These are phyloP conservation scores for Xylaria curta DNA, from an alignment of 495 filamentous ascomycete species.

Conservation along the genomic window DNA sequence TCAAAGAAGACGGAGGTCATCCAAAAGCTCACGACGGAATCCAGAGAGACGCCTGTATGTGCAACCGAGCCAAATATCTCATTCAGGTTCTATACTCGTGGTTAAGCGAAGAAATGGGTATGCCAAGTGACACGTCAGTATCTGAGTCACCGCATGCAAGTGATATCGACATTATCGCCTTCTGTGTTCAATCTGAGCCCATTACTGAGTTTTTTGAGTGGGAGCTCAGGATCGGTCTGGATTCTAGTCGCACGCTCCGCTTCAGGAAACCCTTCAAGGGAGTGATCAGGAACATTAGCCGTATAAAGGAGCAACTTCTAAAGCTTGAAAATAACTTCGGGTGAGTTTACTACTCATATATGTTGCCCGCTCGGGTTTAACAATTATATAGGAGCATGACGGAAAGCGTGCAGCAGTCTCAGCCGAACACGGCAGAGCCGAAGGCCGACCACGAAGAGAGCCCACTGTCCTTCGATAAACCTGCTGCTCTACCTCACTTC, in stretches of 20 bases:
- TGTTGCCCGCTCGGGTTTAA: neutral
- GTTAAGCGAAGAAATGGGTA: neutral
- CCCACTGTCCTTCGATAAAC: too few relatives aligned
- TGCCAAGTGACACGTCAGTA: neutral
- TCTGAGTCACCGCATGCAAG: neutral
- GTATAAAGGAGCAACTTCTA: neutral
- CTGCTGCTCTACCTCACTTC: neutral
- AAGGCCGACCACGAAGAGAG: neutral
- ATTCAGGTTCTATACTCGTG: neutral
- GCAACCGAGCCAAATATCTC: neutral
- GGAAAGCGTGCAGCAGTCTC: neutral
- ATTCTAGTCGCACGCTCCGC: neutral
- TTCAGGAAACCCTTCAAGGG: neutral
- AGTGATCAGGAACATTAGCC: neutral
- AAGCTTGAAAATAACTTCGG: neutral
- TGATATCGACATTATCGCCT: neutral
- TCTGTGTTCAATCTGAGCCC: neutral
- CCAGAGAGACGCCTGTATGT: neutral
- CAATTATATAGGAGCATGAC: neutral
- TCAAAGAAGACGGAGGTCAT: neutral
- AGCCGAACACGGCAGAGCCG: neutral
- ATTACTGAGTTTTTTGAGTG: neutral
- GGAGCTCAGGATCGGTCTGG: neutral
- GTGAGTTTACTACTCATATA: neutral
- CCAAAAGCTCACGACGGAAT: neutral